Conservation (phyloP, 176 grass and related monocot species). For the Paspalum vaginatum region DNA sequence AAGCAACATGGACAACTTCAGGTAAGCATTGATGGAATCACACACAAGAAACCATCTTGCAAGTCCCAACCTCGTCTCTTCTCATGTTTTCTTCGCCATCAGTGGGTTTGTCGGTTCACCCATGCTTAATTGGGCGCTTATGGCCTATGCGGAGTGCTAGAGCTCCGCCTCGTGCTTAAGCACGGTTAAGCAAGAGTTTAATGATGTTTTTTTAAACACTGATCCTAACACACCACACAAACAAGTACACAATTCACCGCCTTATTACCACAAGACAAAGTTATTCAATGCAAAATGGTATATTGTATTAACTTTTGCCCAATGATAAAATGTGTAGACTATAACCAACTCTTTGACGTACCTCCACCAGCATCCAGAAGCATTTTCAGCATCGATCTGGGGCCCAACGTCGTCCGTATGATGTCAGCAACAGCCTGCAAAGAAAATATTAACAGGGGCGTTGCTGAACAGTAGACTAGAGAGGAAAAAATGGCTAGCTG, state of each 20-base stretch:
- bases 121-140: no score
- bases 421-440: slow-evolving; percentile 93
- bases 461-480: background rate
- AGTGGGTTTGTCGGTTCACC: no score
- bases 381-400: slow-evolving; percentile 99
- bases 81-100: no score
- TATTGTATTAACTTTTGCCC: background rate
- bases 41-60: no score
- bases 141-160: no score
- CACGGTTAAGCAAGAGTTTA: no score
- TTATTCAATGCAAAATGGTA: background rate
- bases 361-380: slow-evolving; percentile 93
- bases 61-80: no score
- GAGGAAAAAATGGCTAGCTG: background rate
- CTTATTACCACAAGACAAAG: background rate
- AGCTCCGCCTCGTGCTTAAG: no score
- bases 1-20: no score
- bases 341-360: slow-evolving; percentile 24
- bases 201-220: no score
- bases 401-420: slow-evolving; percentile 91
- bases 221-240: background rate
- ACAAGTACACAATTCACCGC: background rate
- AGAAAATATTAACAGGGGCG: slow-evolving; percentile 22
- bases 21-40: no score
- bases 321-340: background rate